A percentile compares a stretch with the other conserved stretches of the same genome.
Evolutionary conservation across 345 rosid species (phyloP).

Genomic region (Garcia nutans): DNA sequence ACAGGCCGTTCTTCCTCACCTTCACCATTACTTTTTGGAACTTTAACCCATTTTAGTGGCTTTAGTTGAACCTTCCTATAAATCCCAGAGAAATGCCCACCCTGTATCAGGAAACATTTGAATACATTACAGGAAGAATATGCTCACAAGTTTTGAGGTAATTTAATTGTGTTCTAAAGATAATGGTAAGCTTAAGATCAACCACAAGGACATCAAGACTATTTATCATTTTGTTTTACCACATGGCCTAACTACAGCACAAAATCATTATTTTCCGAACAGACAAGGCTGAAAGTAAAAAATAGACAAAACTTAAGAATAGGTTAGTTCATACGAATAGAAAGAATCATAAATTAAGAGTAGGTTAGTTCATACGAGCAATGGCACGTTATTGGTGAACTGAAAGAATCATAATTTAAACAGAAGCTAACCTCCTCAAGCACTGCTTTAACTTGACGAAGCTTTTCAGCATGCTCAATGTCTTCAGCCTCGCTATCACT

Average conservation of each 20-base stretch:
- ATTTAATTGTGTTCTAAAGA: not conserved
- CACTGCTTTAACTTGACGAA: constrained; percentile 97
- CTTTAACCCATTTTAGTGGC: constrained; percentile 90
- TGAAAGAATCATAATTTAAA: not conserved
- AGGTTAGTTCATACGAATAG: too few relatives aligned
- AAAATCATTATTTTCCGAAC: not conserved
- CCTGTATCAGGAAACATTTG: constrained; percentile 49
- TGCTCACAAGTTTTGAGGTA: not conserved
- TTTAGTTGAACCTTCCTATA: constrained; percentile 97
- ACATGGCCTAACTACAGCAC: not conserved
- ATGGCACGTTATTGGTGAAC: too few relatives aligned
- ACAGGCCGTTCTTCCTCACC: constrained; percentile 95
- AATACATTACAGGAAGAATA: constrained; percentile 8
- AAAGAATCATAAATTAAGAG: not conserved
- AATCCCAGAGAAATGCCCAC: constrained; percentile 98
- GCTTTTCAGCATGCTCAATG: constrained; percentile 97
- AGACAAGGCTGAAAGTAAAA: not conserved
- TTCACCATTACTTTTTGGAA: constrained; percentile 71
- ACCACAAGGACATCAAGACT: not conserved
- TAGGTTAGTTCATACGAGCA: not conserved
- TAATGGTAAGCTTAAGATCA: not conserved
- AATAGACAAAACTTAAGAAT: too few relatives aligned
- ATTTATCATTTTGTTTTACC: not conserved
- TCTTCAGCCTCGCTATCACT: constrained; percentile 99
- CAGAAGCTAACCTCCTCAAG: constrained; percentile 84